Conservation (phyloP, 305 asterid species). For the Fraxinus platypoda region DNA sequence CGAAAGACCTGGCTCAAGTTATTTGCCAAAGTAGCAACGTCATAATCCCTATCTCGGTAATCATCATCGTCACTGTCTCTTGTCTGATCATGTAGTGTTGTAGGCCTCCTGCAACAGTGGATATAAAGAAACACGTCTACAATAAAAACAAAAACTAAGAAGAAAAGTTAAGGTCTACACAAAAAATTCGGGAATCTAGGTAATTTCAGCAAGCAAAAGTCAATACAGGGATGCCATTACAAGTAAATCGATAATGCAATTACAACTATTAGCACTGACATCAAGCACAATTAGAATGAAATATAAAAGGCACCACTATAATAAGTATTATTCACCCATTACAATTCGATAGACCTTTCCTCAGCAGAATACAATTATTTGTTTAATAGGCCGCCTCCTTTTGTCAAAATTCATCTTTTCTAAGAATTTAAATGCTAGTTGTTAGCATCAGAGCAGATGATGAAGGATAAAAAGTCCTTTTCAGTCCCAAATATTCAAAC, state of each 20-base stretch:
- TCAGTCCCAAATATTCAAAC: slow-evolving; percentile 1
- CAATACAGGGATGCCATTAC: neutral
- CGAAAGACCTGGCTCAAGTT: slow-evolving; percentile 68
- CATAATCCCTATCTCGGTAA: slow-evolving; percentile 65
- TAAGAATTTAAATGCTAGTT: neutral
- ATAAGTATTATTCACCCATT: neutral
- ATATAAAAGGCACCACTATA: neutral
- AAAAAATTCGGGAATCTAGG: neutral
- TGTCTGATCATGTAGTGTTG: slow-evolving; percentile 55
- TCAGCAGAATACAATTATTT: neutral
- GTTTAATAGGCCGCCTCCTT: neutral
- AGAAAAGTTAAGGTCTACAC: neutral
- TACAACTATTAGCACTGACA: neutral
- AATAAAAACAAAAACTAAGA: neutral
- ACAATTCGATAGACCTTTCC: neutral
- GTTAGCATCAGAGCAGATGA: neutral
- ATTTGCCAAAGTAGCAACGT: slow-evolving; percentile 70
- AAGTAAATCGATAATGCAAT: neutral
- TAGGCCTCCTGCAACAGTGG: slow-evolving; percentile 60
- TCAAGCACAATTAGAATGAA: neutral
- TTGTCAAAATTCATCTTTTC: neutral
- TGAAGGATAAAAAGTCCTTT: neutral
- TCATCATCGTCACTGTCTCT: slow-evolving; percentile 77
- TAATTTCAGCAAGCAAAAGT: neutral
- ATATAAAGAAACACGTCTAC: slow-evolving; percentile 12